These are phyloP conservation scores for Trichoderma koningii DNA, from an alignment of 2,329 filamentous ascomycete species.

Conservation along the genomic window DNA sequence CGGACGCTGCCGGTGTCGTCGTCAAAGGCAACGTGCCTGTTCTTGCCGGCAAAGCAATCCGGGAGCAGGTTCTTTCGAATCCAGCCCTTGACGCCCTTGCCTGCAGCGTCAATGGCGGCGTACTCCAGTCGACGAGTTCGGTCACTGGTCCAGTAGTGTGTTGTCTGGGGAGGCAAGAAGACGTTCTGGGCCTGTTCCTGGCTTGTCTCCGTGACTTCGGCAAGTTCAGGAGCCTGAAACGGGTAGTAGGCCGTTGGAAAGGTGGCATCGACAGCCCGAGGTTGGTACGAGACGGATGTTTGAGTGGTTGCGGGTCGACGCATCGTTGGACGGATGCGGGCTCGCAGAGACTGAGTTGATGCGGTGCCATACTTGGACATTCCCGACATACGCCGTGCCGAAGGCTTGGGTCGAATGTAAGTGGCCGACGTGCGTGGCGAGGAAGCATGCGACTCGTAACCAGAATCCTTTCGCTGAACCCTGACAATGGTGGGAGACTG, in stretches of 20 bases:
- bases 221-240: conserved; percentile 50
- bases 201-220: conserved; percentile 34
- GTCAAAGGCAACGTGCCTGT: conserved; percentile 57
- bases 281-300: conserved; percentile 30
- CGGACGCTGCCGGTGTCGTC: conserved; percentile 65
- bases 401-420: conserved; percentile 36
- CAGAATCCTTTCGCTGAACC: conserved; percentile 60
- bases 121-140: conserved; percentile 64
- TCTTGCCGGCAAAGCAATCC: conserved; percentile 59
- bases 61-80: conserved; percentile 59
- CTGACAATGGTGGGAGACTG: conserved; percentile 41
- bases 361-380: conserved; percentile 34
- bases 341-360: conserved; percentile 34
- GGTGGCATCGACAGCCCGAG: conserved; percentile 40
- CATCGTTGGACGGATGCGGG: conserved; percentile 46
- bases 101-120: conserved; percentile 65
- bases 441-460: conserved; percentile 55
- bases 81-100: conserved; percentile 62
- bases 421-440: conserved; percentile 44
- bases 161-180: conserved; percentile 55
- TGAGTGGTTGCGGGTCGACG: conserved; percentile 43
- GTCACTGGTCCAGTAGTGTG: conserved; percentile 69
- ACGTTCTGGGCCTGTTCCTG: conserved; percentile 30
- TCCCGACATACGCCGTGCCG: conserved; percentile 40
- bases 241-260: conserved; percentile 50